These are phyloP conservation scores for Halenospora varia DNA, from an alignment of 495 filamentous ascomycete species.

Conservation along the genomic window DNA sequence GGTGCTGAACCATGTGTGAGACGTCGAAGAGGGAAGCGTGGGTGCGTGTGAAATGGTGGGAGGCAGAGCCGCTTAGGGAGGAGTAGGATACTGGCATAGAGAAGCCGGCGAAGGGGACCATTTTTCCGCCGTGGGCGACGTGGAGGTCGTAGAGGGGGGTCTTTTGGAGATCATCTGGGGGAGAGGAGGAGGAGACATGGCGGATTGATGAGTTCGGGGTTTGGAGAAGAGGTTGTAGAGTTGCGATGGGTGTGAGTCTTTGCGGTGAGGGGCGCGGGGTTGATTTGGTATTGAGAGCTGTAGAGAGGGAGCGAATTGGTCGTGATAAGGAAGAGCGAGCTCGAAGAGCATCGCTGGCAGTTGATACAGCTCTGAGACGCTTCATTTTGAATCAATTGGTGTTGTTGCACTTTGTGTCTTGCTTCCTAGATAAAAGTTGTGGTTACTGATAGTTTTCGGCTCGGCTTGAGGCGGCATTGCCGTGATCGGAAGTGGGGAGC, in stretches of 20 bases:
- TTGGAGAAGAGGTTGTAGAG: constrained; percentile 9
- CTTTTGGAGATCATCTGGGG: constrained; percentile 40
- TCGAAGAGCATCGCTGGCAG: constrained; percentile 24
- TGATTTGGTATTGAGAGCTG: constrained; percentile 1
- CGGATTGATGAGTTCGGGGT: constrained; percentile 8
- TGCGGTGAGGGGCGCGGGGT: constrained; percentile 1
- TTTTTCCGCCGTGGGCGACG: constrained; percentile 73
- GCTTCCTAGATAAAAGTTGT: background rate
- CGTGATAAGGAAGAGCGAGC: background rate
- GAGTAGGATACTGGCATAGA: constrained; percentile 89
- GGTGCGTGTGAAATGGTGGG: constrained; percentile 82
- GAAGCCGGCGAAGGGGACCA: constrained; percentile 95
- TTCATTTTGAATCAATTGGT: constrained; percentile 34
- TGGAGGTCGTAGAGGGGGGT: constrained; percentile 88
- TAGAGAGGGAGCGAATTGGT: constrained; percentile 13
- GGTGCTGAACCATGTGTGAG: constrained; percentile 66
- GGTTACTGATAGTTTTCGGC: constrained; percentile 7
- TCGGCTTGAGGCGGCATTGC: background rate
- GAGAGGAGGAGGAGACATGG: constrained; percentile 13
- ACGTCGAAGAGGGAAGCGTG: constrained; percentile 91
- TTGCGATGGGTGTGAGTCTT: background rate
- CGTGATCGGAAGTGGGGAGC: constrained; percentile 6
- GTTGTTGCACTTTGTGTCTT: background rate
- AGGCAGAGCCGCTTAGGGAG: constrained; percentile 67
- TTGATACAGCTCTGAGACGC: constrained; percentile 24